A percentile compares a stretch with the other conserved stretches of the same genome.
These are phyloP conservation scores for Ambrosiella beaveri DNA, from an alignment of 2,329 filamentous ascomycete species.

Conservation along the genomic window DNA sequence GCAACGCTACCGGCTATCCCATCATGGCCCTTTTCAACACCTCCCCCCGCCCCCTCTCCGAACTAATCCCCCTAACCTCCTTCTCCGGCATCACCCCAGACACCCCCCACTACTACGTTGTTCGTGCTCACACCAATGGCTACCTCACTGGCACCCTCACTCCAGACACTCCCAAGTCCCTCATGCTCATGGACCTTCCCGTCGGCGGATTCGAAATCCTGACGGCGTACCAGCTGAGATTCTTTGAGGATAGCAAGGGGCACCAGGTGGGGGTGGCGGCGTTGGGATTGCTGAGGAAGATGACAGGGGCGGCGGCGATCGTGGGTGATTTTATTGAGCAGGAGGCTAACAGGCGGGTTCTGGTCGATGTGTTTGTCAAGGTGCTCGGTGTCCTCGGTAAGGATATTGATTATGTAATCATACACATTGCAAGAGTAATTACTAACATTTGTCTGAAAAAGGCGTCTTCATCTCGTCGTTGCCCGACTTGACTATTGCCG, in stretches of 20 bases:
- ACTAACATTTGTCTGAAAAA: constrained; percentile 17
- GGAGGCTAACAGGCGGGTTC: constrained; percentile 35
- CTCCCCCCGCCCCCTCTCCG: constrained; percentile 40
- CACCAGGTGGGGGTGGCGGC: constrained; percentile 41
- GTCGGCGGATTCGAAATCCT: constrained; percentile 64
- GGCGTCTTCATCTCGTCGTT: constrained; percentile 65
- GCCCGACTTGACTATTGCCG: constrained; percentile 37
- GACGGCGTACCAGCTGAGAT: constrained; percentile 35
- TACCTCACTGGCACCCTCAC: constrained; percentile 37
- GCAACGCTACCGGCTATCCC: constrained; percentile 48
- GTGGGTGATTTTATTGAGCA: constrained; percentile 40
- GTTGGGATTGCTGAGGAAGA: constrained; percentile 68
- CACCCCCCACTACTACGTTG: constrained; percentile 41
- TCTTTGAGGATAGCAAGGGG: too few relatives aligned
- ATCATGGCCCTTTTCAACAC: constrained; percentile 80
- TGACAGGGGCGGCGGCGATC: constrained; percentile 74
- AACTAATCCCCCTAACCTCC: constrained; percentile 50
- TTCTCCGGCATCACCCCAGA: constrained; percentile 49
- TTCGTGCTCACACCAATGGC: constrained; percentile 55
- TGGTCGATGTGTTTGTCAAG: constrained; percentile 55
- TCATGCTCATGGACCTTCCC: constrained; percentile 47
- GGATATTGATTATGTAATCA: constrained; percentile 15
- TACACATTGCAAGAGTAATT: background rate
- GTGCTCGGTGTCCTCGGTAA: constrained; percentile 58
- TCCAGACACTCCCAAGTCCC: constrained; percentile 25